Percentiles rank a stretch among this genome's conserved stretches.
phyloP scores from a whole-genome alignment of 106 monocot genomes.

The Phalaenopsis equestris region DNA sequence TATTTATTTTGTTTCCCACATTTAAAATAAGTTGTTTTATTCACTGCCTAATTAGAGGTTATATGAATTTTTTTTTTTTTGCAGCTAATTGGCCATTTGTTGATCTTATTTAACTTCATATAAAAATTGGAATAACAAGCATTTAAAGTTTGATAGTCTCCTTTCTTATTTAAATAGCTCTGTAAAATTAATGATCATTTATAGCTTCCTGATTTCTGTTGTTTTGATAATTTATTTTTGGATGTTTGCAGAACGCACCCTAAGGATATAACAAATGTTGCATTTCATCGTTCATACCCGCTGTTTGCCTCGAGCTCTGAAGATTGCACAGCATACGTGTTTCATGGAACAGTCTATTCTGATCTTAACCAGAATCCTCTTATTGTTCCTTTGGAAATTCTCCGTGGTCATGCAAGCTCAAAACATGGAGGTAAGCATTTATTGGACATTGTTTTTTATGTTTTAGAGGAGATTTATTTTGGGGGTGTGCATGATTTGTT shows the following conservation, averaged over 20 bases:
- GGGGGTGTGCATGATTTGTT: background rate
- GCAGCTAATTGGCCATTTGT: too few species aligned
- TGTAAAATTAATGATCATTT: background rate
- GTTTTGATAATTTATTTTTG: background rate
- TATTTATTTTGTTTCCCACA: background rate
- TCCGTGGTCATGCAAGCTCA: slow-evolving; percentile 57
- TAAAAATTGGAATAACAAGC: too few species aligned
- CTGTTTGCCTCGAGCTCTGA: slow-evolving; percentile 91
- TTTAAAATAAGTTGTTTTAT: background rate
- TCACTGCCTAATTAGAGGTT: background rate
- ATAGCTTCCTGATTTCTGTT: background rate
- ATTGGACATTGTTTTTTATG: background rate
- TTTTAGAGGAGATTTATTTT: background rate
- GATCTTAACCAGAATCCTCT: slow-evolving; percentile 97
- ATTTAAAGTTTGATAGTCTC: background rate
- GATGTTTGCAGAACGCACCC: slow-evolving; percentile 48
- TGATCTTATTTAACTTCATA: too few species aligned
- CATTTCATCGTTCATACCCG: slow-evolving; percentile 85
- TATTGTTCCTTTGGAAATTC: slow-evolving; percentile 95
- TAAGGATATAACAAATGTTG: slow-evolving; percentile 88
- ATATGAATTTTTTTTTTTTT: background rate
- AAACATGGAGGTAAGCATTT: slow-evolving; percentile 46
- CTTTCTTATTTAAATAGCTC: background rate
- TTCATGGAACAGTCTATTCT: slow-evolving; percentile 94
- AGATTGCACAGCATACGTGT: slow-evolving; percentile 81